These are phyloP conservation scores for Ceratocystis huliohia DNA, from an alignment of 2,329 filamentous ascomycete species.

Conservation along the genomic window DNA sequence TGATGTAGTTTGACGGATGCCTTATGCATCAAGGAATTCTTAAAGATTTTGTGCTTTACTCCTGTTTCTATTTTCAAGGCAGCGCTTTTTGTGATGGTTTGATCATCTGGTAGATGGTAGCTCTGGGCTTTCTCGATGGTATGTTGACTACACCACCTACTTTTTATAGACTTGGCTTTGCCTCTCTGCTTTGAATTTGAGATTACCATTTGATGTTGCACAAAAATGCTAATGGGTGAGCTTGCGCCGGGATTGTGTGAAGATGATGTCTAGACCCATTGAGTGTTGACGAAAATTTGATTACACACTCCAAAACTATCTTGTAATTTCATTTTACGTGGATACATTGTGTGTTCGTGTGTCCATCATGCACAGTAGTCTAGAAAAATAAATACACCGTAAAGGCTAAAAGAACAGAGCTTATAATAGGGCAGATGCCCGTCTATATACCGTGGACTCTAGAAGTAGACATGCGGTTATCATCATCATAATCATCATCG, in stretches of 20 bases:
- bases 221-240: neutral
- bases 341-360: too few relatives aligned
- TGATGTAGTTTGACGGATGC: conserved; percentile 10
- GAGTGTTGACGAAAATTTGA: too few relatives aligned
- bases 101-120: neutral
- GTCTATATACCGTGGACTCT: neutral
- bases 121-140: neutral
- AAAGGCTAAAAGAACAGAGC: neutral
- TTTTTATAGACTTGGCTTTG: neutral
- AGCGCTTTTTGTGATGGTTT: conserved; percentile 6
- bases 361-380: neutral
- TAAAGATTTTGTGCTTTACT: conserved; percentile 12
- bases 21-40: conserved; percentile 8
- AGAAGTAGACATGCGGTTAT: neutral
- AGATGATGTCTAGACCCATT: neutral
- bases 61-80: conserved; percentile 7
- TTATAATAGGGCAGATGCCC: neutral
- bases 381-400: neutral
- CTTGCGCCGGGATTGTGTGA: neutral
- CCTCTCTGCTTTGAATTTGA: conserved; percentile 2
- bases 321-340: too few relatives aligned
- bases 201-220: neutral
- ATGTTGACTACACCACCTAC: neutral
- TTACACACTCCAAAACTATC: too few relatives aligned
- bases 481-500: conserved; percentile 4